phyloP scores from a whole-genome alignment of 2,329 filamentous ascomycete species.

The Sclerotinia spermophila region DNA sequence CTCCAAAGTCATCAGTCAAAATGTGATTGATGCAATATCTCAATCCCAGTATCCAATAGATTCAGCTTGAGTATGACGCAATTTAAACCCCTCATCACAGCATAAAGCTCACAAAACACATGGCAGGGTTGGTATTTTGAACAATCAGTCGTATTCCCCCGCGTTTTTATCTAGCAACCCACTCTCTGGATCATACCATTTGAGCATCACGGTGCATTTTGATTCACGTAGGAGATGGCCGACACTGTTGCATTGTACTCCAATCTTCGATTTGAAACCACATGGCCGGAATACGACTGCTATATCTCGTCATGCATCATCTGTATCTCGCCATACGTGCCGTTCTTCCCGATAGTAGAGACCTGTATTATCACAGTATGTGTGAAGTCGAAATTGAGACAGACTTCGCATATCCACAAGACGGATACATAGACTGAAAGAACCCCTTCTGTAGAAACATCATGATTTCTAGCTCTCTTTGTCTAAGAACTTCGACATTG shows the following conservation, averaged over 20 bases:
- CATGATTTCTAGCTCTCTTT: conserved; percentile 26
- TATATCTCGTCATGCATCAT: conserved; percentile 1
- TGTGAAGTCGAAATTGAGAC: not conserved
- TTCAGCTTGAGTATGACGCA: not conserved
- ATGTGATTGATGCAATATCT: not conserved
- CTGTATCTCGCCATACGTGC: not conserved
- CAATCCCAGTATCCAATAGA: not conserved
- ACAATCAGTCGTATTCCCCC: not conserved
- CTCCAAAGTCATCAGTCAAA: not conserved
- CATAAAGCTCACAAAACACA: not conserved
- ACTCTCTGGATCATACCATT: not conserved
- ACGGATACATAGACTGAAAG: conserved; percentile 4
- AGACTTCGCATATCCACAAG: not conserved
- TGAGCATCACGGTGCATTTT: not conserved
- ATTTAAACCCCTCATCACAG: not conserved
- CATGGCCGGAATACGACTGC: not conserved
- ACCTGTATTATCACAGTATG: not conserved
- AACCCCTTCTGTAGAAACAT: not conserved
- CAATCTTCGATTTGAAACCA: not conserved
- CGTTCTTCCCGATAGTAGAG: not conserved
- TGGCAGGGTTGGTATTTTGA: not conserved
- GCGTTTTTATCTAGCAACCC: not conserved
- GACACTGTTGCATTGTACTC: not conserved
- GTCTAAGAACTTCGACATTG: conserved; percentile 19
- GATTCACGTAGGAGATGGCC: not conserved